Evolutionary conservation across 306 rosid genomes (phyloP).

Genomic region (Quercus rubra): DNA sequence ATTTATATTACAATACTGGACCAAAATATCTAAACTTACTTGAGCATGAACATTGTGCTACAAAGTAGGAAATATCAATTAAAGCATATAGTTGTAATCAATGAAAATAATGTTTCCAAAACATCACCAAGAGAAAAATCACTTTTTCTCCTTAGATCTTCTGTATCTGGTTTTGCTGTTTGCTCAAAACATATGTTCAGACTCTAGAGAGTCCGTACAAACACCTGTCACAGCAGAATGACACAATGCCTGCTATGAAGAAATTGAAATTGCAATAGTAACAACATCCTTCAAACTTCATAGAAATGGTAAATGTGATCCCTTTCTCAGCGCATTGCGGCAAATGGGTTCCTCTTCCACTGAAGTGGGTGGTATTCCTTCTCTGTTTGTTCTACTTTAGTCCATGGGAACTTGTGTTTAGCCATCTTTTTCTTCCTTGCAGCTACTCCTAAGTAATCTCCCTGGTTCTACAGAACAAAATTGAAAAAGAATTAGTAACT

Average conservation of each 20-base stretch:
- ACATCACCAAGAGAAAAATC: slow-evolving; percentile 6
- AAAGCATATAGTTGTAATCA: neutral
- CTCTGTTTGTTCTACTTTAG: slow-evolving; percentile 36
- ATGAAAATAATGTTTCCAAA: neutral
- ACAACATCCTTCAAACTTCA: slow-evolving; percentile 18
- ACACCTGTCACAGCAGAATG: slow-evolving; percentile 15
- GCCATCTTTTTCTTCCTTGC: slow-evolving; percentile 61
- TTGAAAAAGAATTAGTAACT: neutral
- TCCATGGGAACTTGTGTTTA: slow-evolving; percentile 72
- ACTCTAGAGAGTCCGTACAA: neutral
- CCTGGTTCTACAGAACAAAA: slow-evolving; percentile 40
- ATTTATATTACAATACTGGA: neutral
- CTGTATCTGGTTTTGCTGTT: neutral
- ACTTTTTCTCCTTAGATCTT: neutral
- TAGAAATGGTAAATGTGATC: neutral
- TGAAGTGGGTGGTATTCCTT: slow-evolving; percentile 34
- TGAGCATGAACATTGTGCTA: slow-evolving; percentile 1
- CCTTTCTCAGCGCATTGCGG: slow-evolving; percentile 48
- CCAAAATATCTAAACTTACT: neutral
- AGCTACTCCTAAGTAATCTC: slow-evolving; percentile 58
- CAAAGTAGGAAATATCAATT: slow-evolving; percentile 6
- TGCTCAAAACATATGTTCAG: slow-evolving; percentile 11
- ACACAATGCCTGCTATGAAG: slow-evolving; percentile 5
- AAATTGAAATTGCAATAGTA: slow-evolving; percentile 9
- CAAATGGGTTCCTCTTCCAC: slow-evolving; percentile 58